phyloP scores from a whole-genome alignment of 2,329 filamentous ascomycete genomes.

The Curvularia sp. region DNA sequence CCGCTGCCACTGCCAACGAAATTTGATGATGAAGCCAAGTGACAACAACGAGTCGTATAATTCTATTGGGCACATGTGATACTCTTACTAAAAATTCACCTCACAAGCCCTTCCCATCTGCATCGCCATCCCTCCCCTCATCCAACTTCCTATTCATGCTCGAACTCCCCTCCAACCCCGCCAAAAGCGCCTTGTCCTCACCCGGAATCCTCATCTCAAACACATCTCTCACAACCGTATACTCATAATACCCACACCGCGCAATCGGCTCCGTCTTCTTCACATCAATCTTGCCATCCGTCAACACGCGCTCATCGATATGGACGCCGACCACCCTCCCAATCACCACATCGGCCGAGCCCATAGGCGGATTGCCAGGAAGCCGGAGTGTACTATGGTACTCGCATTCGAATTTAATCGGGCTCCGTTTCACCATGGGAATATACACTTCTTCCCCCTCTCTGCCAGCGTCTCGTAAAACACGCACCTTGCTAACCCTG shows the following conservation, averaged over 20 bases:
- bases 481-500: slow-evolving; percentile 43
- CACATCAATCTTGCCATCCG: slow-evolving; percentile 63
- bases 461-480: not conserved
- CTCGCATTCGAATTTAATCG: slow-evolving; percentile 66
- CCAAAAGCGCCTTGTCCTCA: slow-evolving; percentile 33
- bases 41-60: not conserved
- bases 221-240: slow-evolving; percentile 62
- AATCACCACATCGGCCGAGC: slow-evolving; percentile 65
- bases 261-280: slow-evolving; percentile 66
- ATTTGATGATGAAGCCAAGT: not conserved
- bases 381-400: slow-evolving; percentile 62
- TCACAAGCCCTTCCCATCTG: not conserved
- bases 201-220: slow-evolving; percentile 66
- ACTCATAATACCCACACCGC: slow-evolving; percentile 67
- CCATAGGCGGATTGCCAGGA: slow-evolving; percentile 65
- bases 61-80: not conserved
- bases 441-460: slow-evolving; percentile 33
- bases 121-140: not conserved
- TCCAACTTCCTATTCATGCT: slow-evolving; percentile 31
- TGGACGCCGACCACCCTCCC: slow-evolving; percentile 65
- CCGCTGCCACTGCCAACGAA: not conserved
- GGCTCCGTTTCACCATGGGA: slow-evolving; percentile 63
- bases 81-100: not conserved
- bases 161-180: slow-evolving; percentile 42
- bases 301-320: slow-evolving; percentile 63